Evolutionary conservation across 306 rosid species (phyloP), one percentile per base, ranked within the genome.

Genomic region (Vicia villosa): DNA sequence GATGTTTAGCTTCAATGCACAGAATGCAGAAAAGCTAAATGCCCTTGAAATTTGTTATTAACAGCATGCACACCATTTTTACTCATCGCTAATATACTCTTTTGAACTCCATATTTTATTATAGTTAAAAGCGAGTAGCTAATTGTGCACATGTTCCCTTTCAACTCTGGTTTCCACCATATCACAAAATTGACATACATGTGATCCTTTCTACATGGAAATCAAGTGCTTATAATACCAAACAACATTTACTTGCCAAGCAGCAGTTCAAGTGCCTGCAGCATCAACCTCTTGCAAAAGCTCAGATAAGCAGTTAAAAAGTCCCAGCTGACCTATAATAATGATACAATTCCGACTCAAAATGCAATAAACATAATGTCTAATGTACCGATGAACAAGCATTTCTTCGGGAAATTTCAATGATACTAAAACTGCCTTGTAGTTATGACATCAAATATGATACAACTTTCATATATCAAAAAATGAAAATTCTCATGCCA

Each of bases 401-500:
- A 1, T 28, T 9, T 28, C 41, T 32, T 43, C 26, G 51, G 41
- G 34, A 45, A 68, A 62, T 30, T 14, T n/a, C 19, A 15, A 10
- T 22, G 24, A 54, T 15, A 24, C 40, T 40, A 16, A 52, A n/a
- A 46, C 38, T 16, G 22, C 51, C 8, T 46, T 57, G 24, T 16
- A 21, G 36, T 45, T 47, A 61, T 7, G 38, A 34, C 38, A 34
- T 34, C 38, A 34, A 34, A 34, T 34, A 34, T 34, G 38, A 34
- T 34, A 34, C 38, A 34, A 34, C 38, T 34, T 34, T 34, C 10
- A 34, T 34, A 34, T 34, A 34, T 34, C 38, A 34, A 34, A 10
- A 34, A 34, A 34, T 34, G 68, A 73, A 19, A 61, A 15, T 13
- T 63, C 61, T 55, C 70, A 57, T 64, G 77, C 73, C 62, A 30